Base-by-base conservation (phyloP, 768 basidiomycete genomes). In the Phaeotremella skinneri region DNA sequence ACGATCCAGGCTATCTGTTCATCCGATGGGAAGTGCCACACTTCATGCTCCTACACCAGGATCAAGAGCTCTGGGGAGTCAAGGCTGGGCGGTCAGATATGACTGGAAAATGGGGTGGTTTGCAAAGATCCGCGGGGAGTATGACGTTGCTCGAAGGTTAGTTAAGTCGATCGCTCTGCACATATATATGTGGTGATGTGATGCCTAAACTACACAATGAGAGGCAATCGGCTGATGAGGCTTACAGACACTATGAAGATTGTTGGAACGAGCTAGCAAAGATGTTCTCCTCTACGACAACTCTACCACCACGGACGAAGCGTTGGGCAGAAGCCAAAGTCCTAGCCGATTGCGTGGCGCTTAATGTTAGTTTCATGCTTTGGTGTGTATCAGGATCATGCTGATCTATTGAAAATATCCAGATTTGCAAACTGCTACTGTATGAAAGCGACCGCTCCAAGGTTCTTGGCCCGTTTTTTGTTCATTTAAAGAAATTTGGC, bases 311-410 rank as follows among this genome's bases (percentile, higher is more conserved):
- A 4, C 84, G 94, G 7, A 97, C 92, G 1, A 99, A 98, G 74
- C 83, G 94, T 29, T 98, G 94, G 94, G 92, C 93, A 16, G 96
- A 99, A 76, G 94, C 94, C 2, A 96, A 93, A 76, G 96, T 98
- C 1, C 82, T 98, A 1, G 91, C 90, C 0, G 96, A 99, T 73
- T 89, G 90, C 64, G 86, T 97, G 61, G 89, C 87, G 58, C 81
- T 96, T 73, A 93, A 96, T 81, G 92, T 90, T 61, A 56, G 78
- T 60, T 23, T 21, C 26, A 13, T 37, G 13, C 11, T 2, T 55
- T 5, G 32, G 11, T 31, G n/a, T 2, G 16, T 1, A 50, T 27
- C 34, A 7, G 29, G 9, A 3, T 16, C 26, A 31, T 14, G 23
- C 32, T 11, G 29, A 23, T 13, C 49, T 34, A 30, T 43, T 58